Evolutionary conservation across 768 basidiomycete species (phyloP), one percentile per base, ranked within the genome.

Genomic region (Serendipita sp.): DNA sequence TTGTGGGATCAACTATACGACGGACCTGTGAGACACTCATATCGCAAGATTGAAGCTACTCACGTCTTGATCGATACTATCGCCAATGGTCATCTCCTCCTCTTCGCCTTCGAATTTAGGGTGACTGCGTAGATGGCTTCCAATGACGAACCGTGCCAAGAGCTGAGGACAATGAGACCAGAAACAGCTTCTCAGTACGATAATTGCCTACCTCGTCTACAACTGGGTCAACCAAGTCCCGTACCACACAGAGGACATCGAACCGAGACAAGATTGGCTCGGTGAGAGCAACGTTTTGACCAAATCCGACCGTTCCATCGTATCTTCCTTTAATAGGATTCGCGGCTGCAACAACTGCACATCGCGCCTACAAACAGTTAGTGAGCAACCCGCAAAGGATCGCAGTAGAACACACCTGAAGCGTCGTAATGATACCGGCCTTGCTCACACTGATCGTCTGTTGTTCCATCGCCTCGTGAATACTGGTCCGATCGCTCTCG

Each of bases 401-500:
- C 23, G 23, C 23, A 60, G n/a, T 16, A 60, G 10, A 41, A 60
- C 34, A 8, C 16, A 60, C 56, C 76, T 97, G 94, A 5, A 99
- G 81, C 15, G 90, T 89, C n/a, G 96, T 98, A 64, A 98, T 89
- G 68, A 99, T 99, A 47, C 96, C 96, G 15, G 96, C 96, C 73
- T 99, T 99, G 28, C 95, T 92, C 70, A 99, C 98, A 3, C 96
- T 98, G 69, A 99, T 99, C 11, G 91, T 89, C 74, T 98, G 96
- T 76, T 99, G 96, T 73, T 99, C 96, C 96, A 99, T 99, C 1
- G 96, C 96, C 74, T 99, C 96, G 78, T 98, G 96, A 70, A 99
- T 98, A 3, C 93, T 96, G 15, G 94, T 98, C 70, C 95, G 81
- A 73, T 99, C 95, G 15, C 91, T 82, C 70, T 98, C 96, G 75